Conservation (phyloP, 2,329 filamentous ascomycete genomes). For the Fusarium foetens region DNA sequence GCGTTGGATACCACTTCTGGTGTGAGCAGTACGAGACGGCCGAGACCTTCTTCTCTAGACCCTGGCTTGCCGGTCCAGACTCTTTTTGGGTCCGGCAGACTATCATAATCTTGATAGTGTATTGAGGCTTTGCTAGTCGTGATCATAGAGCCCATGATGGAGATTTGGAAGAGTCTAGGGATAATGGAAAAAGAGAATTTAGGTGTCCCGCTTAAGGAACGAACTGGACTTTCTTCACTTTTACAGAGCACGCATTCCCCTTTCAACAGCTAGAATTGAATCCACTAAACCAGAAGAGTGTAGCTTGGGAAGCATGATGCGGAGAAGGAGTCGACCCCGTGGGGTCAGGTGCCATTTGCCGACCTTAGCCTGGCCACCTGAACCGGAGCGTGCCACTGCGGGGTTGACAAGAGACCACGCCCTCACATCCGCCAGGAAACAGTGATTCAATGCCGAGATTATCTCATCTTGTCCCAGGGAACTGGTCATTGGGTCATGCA, state of each 20-base stretch:
- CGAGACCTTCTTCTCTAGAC: background rate
- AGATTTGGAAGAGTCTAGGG: background rate
- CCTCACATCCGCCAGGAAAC: background rate
- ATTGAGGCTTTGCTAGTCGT: background rate
- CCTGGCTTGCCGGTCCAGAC: background rate
- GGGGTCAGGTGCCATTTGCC: background rate
- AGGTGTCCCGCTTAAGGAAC: rapidly evolving
- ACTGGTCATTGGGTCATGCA: background rate
- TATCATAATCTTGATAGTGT: background rate
- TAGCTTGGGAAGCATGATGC: background rate
- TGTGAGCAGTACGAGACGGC: background rate
- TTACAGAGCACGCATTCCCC: background rate
- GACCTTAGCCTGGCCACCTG: background rate
- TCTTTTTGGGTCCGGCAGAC: background rate
- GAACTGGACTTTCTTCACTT: background rate
- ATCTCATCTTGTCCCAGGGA: background rate
- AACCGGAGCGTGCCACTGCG: slow-evolving; percentile 5
- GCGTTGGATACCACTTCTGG: background rate
- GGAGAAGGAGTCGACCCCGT: background rate
- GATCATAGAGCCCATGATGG: background rate
- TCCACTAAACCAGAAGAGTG: background rate
- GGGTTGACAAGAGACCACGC: background rate
- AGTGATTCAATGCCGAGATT: background rate
- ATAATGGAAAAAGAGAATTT: background rate
- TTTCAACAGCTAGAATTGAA: background rate